Conservation (phyloP, 1,284 basidiomycete species). For the Austropuccinia psidii region DNA sequence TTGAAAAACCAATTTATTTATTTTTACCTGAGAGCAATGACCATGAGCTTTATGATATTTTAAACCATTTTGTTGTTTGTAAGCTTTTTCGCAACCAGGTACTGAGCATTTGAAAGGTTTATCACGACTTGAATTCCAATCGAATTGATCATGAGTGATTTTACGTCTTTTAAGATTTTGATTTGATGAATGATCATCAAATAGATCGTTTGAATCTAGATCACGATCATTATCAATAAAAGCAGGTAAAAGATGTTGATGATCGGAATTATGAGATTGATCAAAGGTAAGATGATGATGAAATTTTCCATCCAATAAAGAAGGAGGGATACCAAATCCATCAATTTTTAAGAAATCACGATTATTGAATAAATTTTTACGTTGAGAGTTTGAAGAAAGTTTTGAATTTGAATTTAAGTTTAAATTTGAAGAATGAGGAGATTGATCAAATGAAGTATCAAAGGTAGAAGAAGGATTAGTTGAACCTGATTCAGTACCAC, state of each 20-base stretch:
- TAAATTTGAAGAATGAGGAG: neutral
- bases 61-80: constrained; percentile 93
- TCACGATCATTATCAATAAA: constrained; percentile 15
- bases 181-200: neutral
- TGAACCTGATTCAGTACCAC: constrained; percentile 1
- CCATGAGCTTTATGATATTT: constrained; percentile 96
- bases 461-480: neutral
- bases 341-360: neutral
- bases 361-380: neutral
- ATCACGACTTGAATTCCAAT: constrained; percentile 44
- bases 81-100: constrained; percentile 93
- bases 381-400: neutral
- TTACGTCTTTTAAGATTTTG: neutral
- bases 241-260: neutral
- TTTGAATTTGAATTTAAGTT: neutral
- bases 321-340: constrained; percentile 10
- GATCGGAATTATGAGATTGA: neutral
- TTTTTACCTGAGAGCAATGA: constrained; percentile 81
- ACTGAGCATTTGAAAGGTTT: constrained; percentile 97
- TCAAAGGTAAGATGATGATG: neutral
- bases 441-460: neutral
- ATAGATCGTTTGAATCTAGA: neutral
- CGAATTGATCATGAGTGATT: neutral
- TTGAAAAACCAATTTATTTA: no score
- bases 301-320: neutral